phyloP scores from a whole-genome alignment of 2,329 filamentous ascomycete species.

The Trichophyton rubrum region DNA sequence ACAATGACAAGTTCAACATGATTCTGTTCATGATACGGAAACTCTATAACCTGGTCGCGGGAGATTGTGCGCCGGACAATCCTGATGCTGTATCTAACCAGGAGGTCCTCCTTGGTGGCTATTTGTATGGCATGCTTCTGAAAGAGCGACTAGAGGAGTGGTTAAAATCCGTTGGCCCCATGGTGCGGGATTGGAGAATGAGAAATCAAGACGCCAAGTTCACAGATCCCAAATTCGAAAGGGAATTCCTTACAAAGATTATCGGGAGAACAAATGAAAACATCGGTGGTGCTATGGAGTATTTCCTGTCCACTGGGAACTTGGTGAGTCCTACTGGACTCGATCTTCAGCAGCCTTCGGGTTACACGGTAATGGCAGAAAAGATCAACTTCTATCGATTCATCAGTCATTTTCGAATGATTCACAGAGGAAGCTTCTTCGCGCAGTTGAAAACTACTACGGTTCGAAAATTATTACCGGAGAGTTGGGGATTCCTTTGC shows the following conservation, averaged over 20 bases:
- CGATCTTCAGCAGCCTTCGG: slow-evolving; percentile 86
- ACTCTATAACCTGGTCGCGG: slow-evolving; percentile 81
- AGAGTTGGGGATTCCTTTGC: slow-evolving; percentile 96
- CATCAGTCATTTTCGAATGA: slow-evolving; percentile 98
- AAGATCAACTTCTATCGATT: slow-evolving; percentile 99
- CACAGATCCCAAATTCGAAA: slow-evolving; percentile 60
- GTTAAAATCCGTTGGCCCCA: slow-evolving; percentile 50
- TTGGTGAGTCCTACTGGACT: slow-evolving; percentile 80
- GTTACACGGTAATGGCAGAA: slow-evolving; percentile 92
- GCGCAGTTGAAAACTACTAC: slow-evolving; percentile 95
- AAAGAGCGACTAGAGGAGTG: slow-evolving; percentile 93
- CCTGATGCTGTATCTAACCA: slow-evolving; percentile 95
- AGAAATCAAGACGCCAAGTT: slow-evolving; percentile 48
- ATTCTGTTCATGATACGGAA: slow-evolving; percentile 94
- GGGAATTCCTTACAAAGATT: slow-evolving; percentile 66
- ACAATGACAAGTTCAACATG: slow-evolving; percentile 87
- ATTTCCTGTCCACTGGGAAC: slow-evolving; percentile 94
- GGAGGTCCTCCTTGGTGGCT: slow-evolving; percentile 84
- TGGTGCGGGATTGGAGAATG: slow-evolving; percentile 44
- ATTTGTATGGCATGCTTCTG: slow-evolving; percentile 86
- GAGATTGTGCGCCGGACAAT: slow-evolving; percentile 87
- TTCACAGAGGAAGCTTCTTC: slow-evolving; percentile 97
- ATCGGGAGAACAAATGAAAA: slow-evolving; percentile 78
- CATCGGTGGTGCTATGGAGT: slow-evolving; percentile 74
- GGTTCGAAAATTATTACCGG: slow-evolving; percentile 84